Evolutionary conservation across 2,329 filamentous ascomycete genomes (phyloP), one percentile per base, ranked within the genome.

Genomic region (Leptographium galeiforme): DNA sequence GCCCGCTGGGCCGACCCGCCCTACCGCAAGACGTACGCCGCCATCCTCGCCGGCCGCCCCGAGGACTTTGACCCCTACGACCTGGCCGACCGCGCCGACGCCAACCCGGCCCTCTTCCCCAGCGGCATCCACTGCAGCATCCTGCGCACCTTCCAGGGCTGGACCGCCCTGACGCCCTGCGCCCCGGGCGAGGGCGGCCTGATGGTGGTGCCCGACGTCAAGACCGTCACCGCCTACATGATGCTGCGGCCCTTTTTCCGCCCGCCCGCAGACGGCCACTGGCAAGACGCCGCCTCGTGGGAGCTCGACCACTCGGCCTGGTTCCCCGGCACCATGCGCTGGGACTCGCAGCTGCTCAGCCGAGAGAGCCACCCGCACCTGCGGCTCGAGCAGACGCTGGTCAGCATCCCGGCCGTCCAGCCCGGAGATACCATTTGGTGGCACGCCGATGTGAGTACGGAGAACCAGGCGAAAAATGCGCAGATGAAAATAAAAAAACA

Each of bases 191-290:
- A 70, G 55, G 70, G 70, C 12, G 68, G 63, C 2, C 55, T 73
- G 33, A 59, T 71, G 55, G 53, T 73, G 6, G 70, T 68, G 52
- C 70, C 70, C 1, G 65, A 70, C 53, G 60, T 71, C 19, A 60
- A 61, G 10, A 61, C 57, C 2, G 62, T 61, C 14, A 64, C 70
- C 6, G 65, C 68, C 2, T 73, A 72, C 54, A 54, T 71, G 46
- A 57, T 72, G 10, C 61, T 72, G n/a, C 62, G 69, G 12, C 69
- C 69, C 1, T 71, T 72, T 55, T 72, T 72, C 61, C 55, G 51
- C 19, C 63, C 66, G 1, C 69, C 68, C 0, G 47, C 54, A 10
- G 56, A 63, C 30, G 52, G 54, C 0, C 50, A 53, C 1, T 64
- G 70, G 34, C 38, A 66, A 7, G 64, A 70, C 51, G 64, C 66